Conservation (phyloP, 2,329 filamentous ascomycete species). For the Ophiosphaerella korrae region DNA sequence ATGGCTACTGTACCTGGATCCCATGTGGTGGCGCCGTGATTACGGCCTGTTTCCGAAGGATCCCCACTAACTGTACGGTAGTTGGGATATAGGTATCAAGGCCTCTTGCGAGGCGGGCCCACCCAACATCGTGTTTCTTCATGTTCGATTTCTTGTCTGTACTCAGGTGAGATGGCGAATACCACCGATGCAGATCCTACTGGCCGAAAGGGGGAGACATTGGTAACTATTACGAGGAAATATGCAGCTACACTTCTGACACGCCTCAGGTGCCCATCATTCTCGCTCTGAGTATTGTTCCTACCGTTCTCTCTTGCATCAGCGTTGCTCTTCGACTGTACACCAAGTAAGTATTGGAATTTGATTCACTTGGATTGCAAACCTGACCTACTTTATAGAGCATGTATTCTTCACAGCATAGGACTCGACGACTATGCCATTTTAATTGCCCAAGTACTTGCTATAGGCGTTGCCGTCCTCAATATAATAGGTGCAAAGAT, state of each 20-base stretch:
- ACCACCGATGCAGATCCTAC: too few relatives aligned
- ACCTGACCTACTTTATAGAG: neutral
- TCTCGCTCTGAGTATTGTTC: neutral
- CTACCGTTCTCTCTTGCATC: constrained; percentile 10
- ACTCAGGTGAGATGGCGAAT: too few relatives aligned
- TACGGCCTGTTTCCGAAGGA: too few relatives aligned
- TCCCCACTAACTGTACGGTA: too few relatives aligned
- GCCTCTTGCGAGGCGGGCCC: too few relatives aligned
- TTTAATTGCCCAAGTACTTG: neutral
- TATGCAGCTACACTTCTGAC: neutral
- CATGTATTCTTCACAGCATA: constrained; percentile 4
- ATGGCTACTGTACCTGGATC: too few relatives aligned
- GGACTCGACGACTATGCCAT: constrained; percentile 12
- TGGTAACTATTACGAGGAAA: too few relatives aligned
- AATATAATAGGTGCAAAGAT: constrained; percentile 13
- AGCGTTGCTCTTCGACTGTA: constrained; percentile 16
- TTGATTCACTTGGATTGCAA: neutral
- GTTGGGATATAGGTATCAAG: too few relatives aligned
- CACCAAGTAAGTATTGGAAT: neutral
- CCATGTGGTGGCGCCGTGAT: too few relatives aligned
- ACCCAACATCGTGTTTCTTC: too few relatives aligned
- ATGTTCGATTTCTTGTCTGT: too few relatives aligned
- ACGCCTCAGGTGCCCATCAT: neutral
- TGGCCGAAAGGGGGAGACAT: too few relatives aligned
- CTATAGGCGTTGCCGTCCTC: constrained; percentile 14